Evolutionary conservation across 2,329 filamentous ascomycete genomes (phyloP).

Genomic region (Fusarium aywerte): DNA sequence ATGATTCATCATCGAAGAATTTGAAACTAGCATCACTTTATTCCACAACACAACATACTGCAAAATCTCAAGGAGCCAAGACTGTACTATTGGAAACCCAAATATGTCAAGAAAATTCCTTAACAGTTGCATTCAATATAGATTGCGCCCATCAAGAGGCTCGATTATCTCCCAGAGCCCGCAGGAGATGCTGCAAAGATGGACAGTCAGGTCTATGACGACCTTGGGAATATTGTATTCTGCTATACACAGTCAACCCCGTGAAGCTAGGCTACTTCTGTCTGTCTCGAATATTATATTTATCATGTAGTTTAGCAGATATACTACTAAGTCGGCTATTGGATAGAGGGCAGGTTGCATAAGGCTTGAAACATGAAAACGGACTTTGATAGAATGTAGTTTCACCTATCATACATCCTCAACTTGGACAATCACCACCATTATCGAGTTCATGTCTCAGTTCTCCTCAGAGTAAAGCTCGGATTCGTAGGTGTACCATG

Average conservation of each 20-base stretch:
- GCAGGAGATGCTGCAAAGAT: too few relatives aligned
- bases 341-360: neutral
- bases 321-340: neutral
- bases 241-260: neutral
- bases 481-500: neutral
- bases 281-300: neutral
- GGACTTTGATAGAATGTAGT: too few relatives aligned
- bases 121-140: neutral
- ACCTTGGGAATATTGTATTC: neutral
- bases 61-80: neutral
- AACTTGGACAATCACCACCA: too few relatives aligned
- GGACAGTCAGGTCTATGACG: too few relatives aligned
- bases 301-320: too few relatives aligned
- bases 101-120: neutral
- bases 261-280: neutral
- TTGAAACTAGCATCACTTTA: neutral
- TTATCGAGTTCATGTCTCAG: neutral
- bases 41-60: neutral
- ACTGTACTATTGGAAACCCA: neutral
- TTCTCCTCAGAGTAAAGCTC: neutral
- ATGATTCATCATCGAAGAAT: neutral
- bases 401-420: too few relatives aligned
- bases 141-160: neutral
- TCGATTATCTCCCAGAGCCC: neutral
- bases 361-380: neutral